Conservation (phyloP, 345 rosid species). For the Salix viminalis region DNA sequence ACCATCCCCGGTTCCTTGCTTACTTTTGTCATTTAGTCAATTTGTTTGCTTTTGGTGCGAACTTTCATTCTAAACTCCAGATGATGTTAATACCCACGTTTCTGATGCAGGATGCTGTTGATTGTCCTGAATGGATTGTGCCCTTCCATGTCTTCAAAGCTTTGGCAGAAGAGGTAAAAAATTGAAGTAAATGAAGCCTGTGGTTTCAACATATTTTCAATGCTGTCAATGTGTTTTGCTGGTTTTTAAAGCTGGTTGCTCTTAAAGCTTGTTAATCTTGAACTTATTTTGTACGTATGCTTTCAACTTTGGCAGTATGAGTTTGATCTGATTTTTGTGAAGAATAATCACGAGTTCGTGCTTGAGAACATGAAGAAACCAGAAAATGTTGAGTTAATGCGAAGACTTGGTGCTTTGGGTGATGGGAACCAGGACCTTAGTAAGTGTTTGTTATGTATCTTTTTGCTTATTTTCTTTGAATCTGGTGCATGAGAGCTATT, state of each 20-base stretch:
- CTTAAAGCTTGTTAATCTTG: neutral
- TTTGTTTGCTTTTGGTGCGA: neutral
- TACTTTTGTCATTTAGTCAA: neutral
- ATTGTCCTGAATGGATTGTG: slow-evolving; percentile 98
- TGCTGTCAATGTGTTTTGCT: neutral
- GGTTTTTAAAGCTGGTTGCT: neutral
- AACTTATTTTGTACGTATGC: neutral
- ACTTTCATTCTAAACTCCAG: neutral
- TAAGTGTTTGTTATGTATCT: slow-evolving; percentile 28
- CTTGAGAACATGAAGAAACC: slow-evolving; percentile 74
- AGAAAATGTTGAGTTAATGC: slow-evolving; percentile 75
- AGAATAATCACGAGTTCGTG: slow-evolving; percentile 89
- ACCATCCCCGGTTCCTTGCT: neutral
- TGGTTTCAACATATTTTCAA: neutral
- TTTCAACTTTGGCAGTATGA: slow-evolving; percentile 55
- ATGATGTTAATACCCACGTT: neutral
- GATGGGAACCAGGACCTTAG: slow-evolving; percentile 89
- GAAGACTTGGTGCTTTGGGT: slow-evolving; percentile 92
- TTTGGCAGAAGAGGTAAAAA: slow-evolving; percentile 84
- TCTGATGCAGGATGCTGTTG: slow-evolving; percentile 83
- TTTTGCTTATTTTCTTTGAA: neutral
- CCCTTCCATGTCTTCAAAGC: slow-evolving; percentile 84
- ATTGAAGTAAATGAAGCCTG: slow-evolving; percentile 3
- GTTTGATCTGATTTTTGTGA: slow-evolving; percentile 80
- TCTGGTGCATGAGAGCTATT: neutral